Percentiles rank a stretch among this genome's conserved stretches.
These are phyloP conservation scores for Fraxinus sp. DNA, from an alignment of 305 asterid species.

Conservation along the genomic window DNA sequence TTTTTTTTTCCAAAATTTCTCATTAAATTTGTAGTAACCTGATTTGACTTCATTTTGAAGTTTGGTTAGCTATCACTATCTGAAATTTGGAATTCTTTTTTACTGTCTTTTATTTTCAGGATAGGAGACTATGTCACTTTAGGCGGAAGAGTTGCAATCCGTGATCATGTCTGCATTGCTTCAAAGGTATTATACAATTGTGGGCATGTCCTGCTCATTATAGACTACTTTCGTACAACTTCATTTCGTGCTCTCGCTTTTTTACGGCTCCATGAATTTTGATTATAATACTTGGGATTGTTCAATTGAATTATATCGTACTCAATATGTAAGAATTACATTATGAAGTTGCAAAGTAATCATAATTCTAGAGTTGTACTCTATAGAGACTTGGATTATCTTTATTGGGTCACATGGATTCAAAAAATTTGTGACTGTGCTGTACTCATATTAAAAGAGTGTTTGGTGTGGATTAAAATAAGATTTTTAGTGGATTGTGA, in stretches of 20 bases:
- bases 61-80: neutral
- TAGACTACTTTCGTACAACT: neutral
- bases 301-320: neutral
- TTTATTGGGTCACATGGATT: no score
- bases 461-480: no score
- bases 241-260: neutral
- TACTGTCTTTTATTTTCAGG: slow-evolving; percentile 27
- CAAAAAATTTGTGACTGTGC: no score
- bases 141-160: slow-evolving; percentile 77
- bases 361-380: neutral
- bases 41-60: neutral
- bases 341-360: neutral
- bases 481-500: no score
- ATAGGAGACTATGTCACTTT: slow-evolving; percentile 79
- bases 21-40: slow-evolving; percentile 1
- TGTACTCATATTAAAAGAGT: no score
- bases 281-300: neutral
- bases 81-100: slow-evolving; percentile 3
- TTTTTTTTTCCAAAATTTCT: neutral
- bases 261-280: neutral
- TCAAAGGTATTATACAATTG: slow-evolving; percentile 51
- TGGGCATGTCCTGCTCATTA: neutral
- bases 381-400: no score
- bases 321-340: neutral
- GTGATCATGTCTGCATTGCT: slow-evolving; percentile 71